A percentile compares a stretch with the other conserved stretches of the same genome.
phyloP scores from a whole-genome alignment of 176 grass and related monocot genomes.

The Musa acuminata region DNA sequence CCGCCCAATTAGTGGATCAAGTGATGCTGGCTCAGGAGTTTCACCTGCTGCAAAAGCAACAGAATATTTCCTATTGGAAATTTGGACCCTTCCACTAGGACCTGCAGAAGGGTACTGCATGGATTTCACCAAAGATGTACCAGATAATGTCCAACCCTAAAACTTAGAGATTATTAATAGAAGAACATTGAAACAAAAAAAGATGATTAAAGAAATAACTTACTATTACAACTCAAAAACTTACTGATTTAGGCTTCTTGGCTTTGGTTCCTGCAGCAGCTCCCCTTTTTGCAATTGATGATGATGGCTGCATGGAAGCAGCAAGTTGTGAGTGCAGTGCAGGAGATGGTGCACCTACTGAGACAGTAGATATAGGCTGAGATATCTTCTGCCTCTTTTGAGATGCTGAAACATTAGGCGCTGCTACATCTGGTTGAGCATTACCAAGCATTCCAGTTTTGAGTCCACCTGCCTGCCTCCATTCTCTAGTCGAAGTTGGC shows the following conservation, averaged over 20 bases:
- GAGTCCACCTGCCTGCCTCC: not conserved
- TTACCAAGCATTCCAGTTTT: not conserved
- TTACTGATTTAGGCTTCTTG: slow-evolving; percentile 66
- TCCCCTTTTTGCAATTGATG: slow-evolving; percentile 52
- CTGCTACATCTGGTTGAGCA: not conserved
- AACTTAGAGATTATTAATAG: slow-evolving; percentile 26
- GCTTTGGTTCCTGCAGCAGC: slow-evolving; percentile 44
- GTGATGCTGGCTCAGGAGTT: slow-evolving; percentile 37
- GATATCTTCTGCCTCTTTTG: slow-evolving; percentile 89
- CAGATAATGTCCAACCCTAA: slow-evolving; percentile 55
- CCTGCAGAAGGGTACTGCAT: slow-evolving; percentile 49
- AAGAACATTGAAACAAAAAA: slow-evolving; percentile 1
- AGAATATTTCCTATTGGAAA: slow-evolving; percentile 48
- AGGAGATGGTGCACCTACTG: slow-evolving; percentile 33
- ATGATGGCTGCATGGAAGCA: slow-evolving; percentile 45
- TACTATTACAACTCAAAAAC: not conserved
- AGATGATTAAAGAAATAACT: not conserved
- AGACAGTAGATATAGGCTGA: slow-evolving; percentile 44
- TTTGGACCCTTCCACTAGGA: slow-evolving; percentile 57
- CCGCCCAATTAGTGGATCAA: slow-evolving; percentile 22
- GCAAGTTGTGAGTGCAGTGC: slow-evolving; percentile 49
- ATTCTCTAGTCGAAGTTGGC: not conserved
- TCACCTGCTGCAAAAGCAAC: slow-evolving; percentile 37
- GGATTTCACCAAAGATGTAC: slow-evolving; percentile 39
- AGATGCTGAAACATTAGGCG: not conserved